Percentiles rank a stretch among this genome's conserved stretches.
These are phyloP conservation scores for Wickerhamiella hasegawae DNA, from an alignment of 805 yeast genomes.

Conservation along the genomic window DNA sequence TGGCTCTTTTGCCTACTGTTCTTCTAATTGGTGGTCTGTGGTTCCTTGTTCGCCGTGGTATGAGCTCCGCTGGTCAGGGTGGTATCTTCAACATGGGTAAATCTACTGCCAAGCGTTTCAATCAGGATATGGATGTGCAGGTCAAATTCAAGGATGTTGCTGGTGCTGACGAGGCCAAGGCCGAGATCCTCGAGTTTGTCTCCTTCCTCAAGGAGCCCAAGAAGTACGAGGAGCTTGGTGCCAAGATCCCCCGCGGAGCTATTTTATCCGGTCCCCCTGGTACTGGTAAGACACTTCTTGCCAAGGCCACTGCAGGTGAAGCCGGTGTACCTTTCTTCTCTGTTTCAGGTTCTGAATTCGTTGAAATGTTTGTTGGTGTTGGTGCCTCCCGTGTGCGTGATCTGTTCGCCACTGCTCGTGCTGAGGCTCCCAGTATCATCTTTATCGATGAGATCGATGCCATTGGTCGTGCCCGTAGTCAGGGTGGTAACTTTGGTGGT, in stretches of 20 bases:
- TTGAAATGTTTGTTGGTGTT: slow-evolving; percentile 95
- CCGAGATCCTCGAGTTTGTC: slow-evolving; percentile 91
- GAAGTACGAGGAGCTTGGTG: slow-evolving; percentile 77
- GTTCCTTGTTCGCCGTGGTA: slow-evolving; percentile 45
- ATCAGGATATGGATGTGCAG: slow-evolving; percentile 70
- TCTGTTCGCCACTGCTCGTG: slow-evolving; percentile 75
- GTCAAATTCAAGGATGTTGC: slow-evolving; percentile 82
- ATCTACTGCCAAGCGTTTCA: slow-evolving; percentile 63
- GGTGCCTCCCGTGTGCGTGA: slow-evolving; percentile 94
- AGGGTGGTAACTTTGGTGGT: slow-evolving; percentile 39
- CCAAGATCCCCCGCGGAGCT: slow-evolving; percentile 92
- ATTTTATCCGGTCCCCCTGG: slow-evolving; percentile 92
- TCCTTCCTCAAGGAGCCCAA: slow-evolving; percentile 71
- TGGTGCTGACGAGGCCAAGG: slow-evolving; percentile 88
- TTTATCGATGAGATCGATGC: slow-evolving; percentile 95
- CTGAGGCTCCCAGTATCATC: slow-evolving; percentile 77
- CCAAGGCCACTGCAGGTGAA: slow-evolving; percentile 94
- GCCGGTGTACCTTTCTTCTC: slow-evolving; percentile 88
- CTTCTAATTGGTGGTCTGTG: slow-evolving; percentile 64
- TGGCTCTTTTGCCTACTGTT: slow-evolving; percentile 68
- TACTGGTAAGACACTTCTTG: slow-evolving; percentile 85
- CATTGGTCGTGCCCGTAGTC: slow-evolving; percentile 70
- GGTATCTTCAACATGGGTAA: slow-evolving; percentile 68
- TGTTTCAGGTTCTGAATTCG: slow-evolving; percentile 87
- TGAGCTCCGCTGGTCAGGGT: slow-evolving; percentile 42